phyloP scores from a whole-genome alignment of 345 rosid species.

The Salix dunnii region DNA sequence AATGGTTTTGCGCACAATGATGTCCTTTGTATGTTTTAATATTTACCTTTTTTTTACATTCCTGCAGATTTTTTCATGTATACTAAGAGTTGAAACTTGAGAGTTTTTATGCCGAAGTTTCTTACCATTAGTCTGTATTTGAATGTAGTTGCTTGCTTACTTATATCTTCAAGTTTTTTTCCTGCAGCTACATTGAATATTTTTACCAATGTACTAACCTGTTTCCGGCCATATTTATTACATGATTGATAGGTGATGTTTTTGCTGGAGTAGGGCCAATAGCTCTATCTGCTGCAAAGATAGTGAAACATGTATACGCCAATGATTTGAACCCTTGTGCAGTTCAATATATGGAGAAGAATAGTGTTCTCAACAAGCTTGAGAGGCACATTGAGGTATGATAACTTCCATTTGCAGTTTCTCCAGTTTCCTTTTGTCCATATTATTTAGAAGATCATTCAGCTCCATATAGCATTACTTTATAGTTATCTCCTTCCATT shows the following conservation, averaged over 20 bases:
- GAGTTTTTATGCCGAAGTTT: neutral
- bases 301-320: slow-evolving; percentile 78
- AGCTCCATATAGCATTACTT: neutral
- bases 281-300: slow-evolving; percentile 74
- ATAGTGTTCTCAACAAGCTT: slow-evolving; percentile 67
- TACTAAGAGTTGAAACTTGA: no score
- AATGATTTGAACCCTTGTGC: slow-evolving; percentile 89
- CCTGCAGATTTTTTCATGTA: neutral
- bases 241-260: slow-evolving; percentile 64
- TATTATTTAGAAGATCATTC: neutral
- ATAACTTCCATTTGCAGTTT: neutral
- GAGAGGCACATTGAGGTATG: slow-evolving; percentile 70
- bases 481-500: no score
- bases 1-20: slow-evolving; percentile 54
- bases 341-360: slow-evolving; percentile 70
- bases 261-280: slow-evolving; percentile 85
- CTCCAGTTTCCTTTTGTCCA: neutral
- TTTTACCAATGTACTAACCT: neutral
- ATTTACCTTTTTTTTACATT: neutral
- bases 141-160: no score
- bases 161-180: neutral
- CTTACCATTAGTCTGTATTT: no score
- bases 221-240: slow-evolving; percentile 7
- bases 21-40: slow-evolving; percentile 58
- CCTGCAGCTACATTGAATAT: neutral